Evolutionary conservation across 2,329 filamentous ascomycete genomes (phyloP).

Genomic region (Diaporthe batatas): DNA sequence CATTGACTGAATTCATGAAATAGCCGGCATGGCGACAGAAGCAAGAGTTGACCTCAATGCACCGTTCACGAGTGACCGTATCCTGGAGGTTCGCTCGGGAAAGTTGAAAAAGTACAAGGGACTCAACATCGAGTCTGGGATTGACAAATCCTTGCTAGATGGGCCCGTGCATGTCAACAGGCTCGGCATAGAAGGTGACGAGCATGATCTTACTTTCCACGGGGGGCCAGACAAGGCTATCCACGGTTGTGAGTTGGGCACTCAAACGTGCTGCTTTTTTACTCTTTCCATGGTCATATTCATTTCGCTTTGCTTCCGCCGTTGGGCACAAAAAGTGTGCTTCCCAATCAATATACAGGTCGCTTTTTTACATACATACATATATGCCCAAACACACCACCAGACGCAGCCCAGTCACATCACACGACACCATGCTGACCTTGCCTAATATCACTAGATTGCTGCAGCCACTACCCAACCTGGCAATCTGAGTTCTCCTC

Average conservation of each 20-base stretch:
- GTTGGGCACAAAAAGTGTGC: neutral
- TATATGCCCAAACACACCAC: neutral
- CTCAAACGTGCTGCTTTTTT: neutral
- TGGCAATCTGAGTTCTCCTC: slow-evolving; percentile 68
- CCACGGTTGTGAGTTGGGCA: slow-evolving; percentile 62
- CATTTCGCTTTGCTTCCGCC: neutral
- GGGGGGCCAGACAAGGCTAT: slow-evolving; percentile 75
- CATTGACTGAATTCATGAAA: neutral
- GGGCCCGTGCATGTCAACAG: slow-evolving; percentile 61
- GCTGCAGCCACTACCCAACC: slow-evolving; percentile 67
- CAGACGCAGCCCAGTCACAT: slow-evolving; percentile 14
- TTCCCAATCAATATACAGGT: neutral
- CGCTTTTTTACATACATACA: neutral
- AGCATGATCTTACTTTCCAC: slow-evolving; percentile 73
- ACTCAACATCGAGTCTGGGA: slow-evolving; percentile 66
- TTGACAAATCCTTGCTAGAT: slow-evolving; percentile 63
- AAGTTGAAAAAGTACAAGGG: slow-evolving; percentile 68
- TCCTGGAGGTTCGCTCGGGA: slow-evolving; percentile 70
- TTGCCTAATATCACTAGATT: slow-evolving; percentile 59
- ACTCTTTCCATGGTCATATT: too few species aligned
- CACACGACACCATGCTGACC: neutral
- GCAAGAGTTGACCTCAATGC: slow-evolving; percentile 55
- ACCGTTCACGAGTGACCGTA: slow-evolving; percentile 60
- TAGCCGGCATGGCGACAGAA: slow-evolving; percentile 27
- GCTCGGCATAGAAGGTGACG: slow-evolving; percentile 69